Conservation (phyloP, 208 protist genomes). For the Trypanosomatidae sp. region DNA sequence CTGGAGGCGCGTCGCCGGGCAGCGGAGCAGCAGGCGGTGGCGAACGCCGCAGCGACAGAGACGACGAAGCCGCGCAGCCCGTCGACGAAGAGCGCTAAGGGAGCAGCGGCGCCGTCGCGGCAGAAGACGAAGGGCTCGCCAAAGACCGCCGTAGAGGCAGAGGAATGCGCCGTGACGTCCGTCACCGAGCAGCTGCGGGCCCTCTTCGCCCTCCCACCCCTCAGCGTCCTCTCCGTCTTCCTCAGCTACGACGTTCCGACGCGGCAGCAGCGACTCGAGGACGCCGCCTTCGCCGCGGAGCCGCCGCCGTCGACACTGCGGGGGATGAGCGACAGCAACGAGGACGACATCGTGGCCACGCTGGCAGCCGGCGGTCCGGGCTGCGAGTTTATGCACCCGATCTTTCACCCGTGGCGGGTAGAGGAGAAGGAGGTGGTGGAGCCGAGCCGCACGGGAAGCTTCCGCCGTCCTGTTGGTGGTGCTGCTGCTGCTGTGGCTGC, state of each 20-base stretch:
- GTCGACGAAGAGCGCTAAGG: conserved; percentile 14
- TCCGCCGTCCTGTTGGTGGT: no score
- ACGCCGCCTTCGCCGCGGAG: conserved; percentile 31
- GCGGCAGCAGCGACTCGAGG: conserved; percentile 49
- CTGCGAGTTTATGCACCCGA: no score
- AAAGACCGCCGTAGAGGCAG: conserved; percentile 11
- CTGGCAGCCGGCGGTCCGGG: background rate
- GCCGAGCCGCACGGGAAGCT: no score
- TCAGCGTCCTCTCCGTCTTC: conserved; percentile 66
- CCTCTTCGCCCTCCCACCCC: conserved; percentile 53
- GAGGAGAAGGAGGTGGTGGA: no score
- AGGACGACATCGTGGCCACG: conserved; percentile 10
- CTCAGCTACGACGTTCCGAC: conserved; percentile 67
- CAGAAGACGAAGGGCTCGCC: no score
- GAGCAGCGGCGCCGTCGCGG: no score
- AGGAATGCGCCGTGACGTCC: conserved; percentile 13
- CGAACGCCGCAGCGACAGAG: conserved; percentile 8
- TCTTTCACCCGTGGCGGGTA: no score
- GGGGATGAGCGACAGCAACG: background rate
- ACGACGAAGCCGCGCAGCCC: conserved; percentile 15
- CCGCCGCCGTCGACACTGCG: no score
- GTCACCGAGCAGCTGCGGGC: conserved; percentile 17
- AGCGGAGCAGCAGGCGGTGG: conserved; percentile 21
- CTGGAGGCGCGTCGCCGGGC: conserved; percentile 28
- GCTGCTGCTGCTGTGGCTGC: no score